Base-by-base conservation (phyloP, 2,329 filamentous ascomycete species). In the Diaporthe batatas region DNA sequence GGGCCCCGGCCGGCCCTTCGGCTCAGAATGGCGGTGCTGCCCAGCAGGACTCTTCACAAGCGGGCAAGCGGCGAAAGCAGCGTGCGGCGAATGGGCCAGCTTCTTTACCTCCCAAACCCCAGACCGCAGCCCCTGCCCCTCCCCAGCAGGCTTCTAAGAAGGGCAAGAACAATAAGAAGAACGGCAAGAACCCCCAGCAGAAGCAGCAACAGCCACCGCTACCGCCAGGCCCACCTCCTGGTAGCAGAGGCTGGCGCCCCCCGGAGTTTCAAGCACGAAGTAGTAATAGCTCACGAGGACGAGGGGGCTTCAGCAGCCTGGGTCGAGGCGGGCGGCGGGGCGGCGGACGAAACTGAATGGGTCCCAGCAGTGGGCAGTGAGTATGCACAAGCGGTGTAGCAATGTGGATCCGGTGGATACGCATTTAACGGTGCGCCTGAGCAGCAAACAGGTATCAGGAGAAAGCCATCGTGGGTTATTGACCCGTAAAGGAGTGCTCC, bases 261-360 rank as follows among this genome's bases (percentile, higher is more conserved):
- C 68, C 57, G n/a, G 68, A 62, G 21, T 51, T 62, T n/a, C 68
- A 71, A 23, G n/a, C 21, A 29, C 58, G 72, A 51, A 54, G 72
- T 25, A 68, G 34, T 10, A 23, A 29, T 11, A 71, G 42, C 29
- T 42, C 42, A 11, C 59, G 72, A 14, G 72, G 72, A n/a, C 72
- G 68, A 58, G 72, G 72, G 18, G 68, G 72, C 18, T 73, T 73
- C 25, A 73, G 72, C 44, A 62, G 54, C 68, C 67, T 73, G 23
- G 57, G 68, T 34, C 71, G 70, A n/a, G 59, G 72, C 29, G 68
- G 72, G 25, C 68, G 72, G 29, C 59, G 62, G 5, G 55, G 64
- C 36, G 58, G 68, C 29, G 32, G 59, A 34, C 57, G 51, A 12
- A 62, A 69, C 25, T 67, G n/a, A 53, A 67, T 16, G 32, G 62